A percentile compares a stretch with the other conserved stretches of the same genome.
phyloP scores from a whole-genome alignment of 192 early-diverging fungal genomes.

The Rhizophagus sp. region DNA sequence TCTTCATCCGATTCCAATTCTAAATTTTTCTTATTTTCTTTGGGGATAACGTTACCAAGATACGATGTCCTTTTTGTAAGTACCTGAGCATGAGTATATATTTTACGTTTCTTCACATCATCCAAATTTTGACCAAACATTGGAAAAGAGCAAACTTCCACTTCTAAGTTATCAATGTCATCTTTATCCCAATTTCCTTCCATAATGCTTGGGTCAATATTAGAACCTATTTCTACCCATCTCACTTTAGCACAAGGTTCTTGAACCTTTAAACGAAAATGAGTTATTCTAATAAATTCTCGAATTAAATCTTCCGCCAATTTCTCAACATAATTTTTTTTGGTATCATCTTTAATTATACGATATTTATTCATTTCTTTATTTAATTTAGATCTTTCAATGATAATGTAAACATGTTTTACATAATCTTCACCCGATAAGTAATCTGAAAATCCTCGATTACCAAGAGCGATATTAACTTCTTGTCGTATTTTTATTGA shows the following conservation, averaged over 20 bases:
- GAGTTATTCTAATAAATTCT: neutral
- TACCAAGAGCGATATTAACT: neutral
- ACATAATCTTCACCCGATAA: no score
- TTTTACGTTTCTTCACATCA: neutral
- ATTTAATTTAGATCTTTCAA: neutral
- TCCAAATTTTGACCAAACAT: neutral
- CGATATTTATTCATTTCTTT: neutral
- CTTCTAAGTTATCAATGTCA: neutral
- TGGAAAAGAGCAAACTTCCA: neutral
- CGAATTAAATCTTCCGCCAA: neutral
- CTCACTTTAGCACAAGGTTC: neutral
- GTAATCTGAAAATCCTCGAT: neutral
- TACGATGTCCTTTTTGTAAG: neutral
- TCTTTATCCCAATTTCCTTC: neutral
- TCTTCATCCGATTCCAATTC: no score
- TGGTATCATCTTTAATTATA: neutral
- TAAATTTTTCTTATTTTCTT: no score
- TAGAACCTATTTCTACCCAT: neutral
- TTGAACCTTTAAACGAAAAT: neutral
- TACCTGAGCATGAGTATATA: neutral
- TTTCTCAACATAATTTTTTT: neutral
- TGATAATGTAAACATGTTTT: neutral
- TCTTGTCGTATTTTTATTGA: conserved; percentile 3
- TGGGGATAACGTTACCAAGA: no score
- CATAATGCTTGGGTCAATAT: neutral